Evolutionary conservation across 2,329 filamentous ascomycete species (phyloP).

Genomic region (Aspergillus oerlinghausenensis): DNA sequence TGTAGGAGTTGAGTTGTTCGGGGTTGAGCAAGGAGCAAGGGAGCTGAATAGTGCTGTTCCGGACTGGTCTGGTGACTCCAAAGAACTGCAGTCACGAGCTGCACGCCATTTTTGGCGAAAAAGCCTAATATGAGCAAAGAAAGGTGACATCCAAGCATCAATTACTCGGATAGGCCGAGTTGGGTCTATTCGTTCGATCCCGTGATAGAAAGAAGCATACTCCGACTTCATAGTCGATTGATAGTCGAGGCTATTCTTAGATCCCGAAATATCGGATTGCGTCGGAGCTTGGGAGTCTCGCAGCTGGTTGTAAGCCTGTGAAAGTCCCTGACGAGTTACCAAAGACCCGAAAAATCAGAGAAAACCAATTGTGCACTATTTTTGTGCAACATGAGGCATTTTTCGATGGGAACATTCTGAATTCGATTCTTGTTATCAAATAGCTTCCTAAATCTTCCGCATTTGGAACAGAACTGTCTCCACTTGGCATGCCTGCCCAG

Average conservation of each 20-base stretch:
- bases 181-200: neutral
- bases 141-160: neutral
- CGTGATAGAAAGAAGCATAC: neutral
- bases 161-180: neutral
- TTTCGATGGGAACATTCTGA: neutral
- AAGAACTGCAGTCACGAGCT: neutral
- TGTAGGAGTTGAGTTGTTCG: neutral
- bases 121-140: neutral
- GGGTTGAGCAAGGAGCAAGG: too few species aligned
- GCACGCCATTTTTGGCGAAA: neutral
- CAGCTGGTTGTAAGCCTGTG: neutral
- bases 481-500: conserved; percentile 4
- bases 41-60: neutral
- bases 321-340: neutral
- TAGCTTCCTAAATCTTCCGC: conserved; percentile 14
- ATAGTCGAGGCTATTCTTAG: neutral
- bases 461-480: conserved; percentile 6
- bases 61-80: neutral
- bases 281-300: neutral
- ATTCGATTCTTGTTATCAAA: neutral
- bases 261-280: neutral
- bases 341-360: neutral
- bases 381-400: neutral
- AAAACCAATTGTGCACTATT: neutral
- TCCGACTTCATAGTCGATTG: neutral